Base-by-base conservation (phyloP, 768 basidiomycete species). In the Paxillus rubicundulus region DNA sequence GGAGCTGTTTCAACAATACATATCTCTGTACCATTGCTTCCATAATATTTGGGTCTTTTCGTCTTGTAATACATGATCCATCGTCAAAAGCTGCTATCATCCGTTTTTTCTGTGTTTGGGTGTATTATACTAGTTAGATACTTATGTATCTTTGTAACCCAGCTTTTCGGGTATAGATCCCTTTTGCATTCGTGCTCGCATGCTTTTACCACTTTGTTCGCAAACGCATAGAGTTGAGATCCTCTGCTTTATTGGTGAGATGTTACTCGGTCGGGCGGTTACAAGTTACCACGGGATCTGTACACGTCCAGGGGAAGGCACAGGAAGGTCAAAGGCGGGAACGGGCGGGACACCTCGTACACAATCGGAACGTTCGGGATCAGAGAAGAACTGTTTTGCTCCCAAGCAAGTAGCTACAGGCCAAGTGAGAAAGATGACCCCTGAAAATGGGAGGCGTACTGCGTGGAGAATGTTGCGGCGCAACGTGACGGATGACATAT, bases 1-100 rank as follows among this genome's bases (percentile, higher is more conserved):
- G 18, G 34, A 39, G 33, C 43, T 44, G 46, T 61, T 34, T 47
- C 20, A 54, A 50, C 43, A 53, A 63, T 63, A 10, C 10, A 30
- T 30, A 8, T 10, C 39, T 47, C 57, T 48, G 36, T 57, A 59
- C 21, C 49, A 42, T 45, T 44, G 55, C 58, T 64, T 54, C 51
- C 58, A 53, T 18, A 33, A 37, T 60, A 62, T 50, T 21, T 37
- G n/a, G 13, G 10, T 12, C n/a, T 37, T 37, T n/a, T 37, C 30
- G 30, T 30, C 10, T 30, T 30, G 36, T 37, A 37, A 37, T 14
- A n/a, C 36, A 9, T 37, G 12, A 37, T 12, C n/a, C n/a, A 37
- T 37, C 36, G 36, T 37, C 36, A 37, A 37, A n/a, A 30, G 36
- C 13, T n/a, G 36, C 36, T 37, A 37, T 37, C 16, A 37, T 37